These are phyloP conservation scores for Parascedosporium putredinis DNA, from an alignment of 2,329 filamentous ascomycete species.

Conservation along the genomic window DNA sequence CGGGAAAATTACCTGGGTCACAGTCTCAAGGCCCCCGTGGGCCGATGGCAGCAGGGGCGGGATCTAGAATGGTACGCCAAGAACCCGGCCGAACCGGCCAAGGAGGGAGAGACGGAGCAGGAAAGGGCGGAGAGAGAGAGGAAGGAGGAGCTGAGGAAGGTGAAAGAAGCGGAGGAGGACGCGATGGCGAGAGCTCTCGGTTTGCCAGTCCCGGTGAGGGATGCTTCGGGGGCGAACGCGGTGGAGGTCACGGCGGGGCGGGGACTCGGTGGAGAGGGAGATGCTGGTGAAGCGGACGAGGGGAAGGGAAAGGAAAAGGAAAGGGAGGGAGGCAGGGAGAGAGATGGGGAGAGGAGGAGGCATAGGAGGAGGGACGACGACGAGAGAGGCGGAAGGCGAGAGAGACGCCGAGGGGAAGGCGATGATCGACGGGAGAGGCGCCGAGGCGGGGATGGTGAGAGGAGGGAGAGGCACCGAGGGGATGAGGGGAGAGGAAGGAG, in stretches of 20 bases:
- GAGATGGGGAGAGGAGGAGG: conserved; percentile 14
- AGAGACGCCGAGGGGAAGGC: conserved; percentile 12
- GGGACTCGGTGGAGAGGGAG: conserved; percentile 19
- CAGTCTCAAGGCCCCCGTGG: conserved; percentile 83
- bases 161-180: conserved; percentile 91
- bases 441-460: conserved; percentile 11
- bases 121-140: conserved; percentile 50
- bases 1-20: conserved; percentile 88
- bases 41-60: conserved; percentile 78
- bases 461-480: too few species aligned
- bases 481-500: too few species aligned
- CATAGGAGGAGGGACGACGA: conserved; percentile 10
- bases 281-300: conserved; percentile 14
- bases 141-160: conserved; percentile 64
- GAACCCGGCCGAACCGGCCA: conserved; percentile 29
- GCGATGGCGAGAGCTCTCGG: conserved; percentile 77
- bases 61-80: conserved; percentile 57
- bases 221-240: conserved; percentile 54
- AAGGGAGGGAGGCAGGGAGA: conserved; percentile 10
- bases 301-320: conserved; percentile 14
- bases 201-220: conserved; percentile 55
- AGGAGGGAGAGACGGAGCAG: conserved; percentile 45
- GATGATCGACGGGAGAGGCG: conserved; percentile 15
- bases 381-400: conserved; percentile 11
- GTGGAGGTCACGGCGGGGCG: conserved; percentile 45